A percentile compares a stretch with the other conserved stretches of the same genome.
These are phyloP conservation scores for Yarrowia phangngaensis DNA, from an alignment of 805 yeast species.

Conservation along the genomic window DNA sequence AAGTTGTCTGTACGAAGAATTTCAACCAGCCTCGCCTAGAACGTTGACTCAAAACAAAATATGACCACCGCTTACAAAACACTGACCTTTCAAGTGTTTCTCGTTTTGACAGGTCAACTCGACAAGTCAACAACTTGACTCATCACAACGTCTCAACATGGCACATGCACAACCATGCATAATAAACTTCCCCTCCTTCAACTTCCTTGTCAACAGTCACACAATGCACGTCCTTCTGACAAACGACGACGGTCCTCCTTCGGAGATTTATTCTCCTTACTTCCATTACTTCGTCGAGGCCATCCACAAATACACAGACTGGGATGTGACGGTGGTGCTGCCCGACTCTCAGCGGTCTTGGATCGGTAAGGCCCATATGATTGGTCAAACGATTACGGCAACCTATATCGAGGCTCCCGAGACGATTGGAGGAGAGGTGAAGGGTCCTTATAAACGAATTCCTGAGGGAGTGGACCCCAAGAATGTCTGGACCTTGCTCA, in stretches of 20 bases:
- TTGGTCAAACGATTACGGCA: slow-evolving; percentile 55
- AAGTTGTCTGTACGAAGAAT: no score
- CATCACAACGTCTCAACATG: no score
- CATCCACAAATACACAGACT: slow-evolving; percentile 59
- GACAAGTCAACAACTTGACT: no score
- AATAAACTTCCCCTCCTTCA: no score
- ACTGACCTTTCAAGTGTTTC: no score
- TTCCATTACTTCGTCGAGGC: slow-evolving; percentile 75
- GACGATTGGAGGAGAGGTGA: slow-evolving; percentile 29
- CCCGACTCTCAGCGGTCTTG: slow-evolving; percentile 86
- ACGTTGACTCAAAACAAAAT: no score
- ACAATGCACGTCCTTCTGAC: no score
- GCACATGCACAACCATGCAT: no score
- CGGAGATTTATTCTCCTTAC: slow-evolving; percentile 75
- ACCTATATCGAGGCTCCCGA: slow-evolving; percentile 32
- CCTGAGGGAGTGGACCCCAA: slow-evolving; percentile 31
- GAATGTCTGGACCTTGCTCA: slow-evolving; percentile 76
- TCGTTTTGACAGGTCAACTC: no score
- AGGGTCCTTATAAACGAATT: slow-evolving; percentile 25
- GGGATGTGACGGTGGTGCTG: slow-evolving; percentile 80
- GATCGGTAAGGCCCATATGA: slow-evolving; percentile 95
- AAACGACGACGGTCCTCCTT: slow-evolving; percentile 95
- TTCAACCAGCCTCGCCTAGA: no score
- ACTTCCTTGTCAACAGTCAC: no score
- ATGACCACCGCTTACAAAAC: no score